Evolutionary conservation across 2,329 filamentous ascomycete species (phyloP), one percentile per base, ranked within the genome.

Genomic region (Aspergillus sclerotialis): DNA sequence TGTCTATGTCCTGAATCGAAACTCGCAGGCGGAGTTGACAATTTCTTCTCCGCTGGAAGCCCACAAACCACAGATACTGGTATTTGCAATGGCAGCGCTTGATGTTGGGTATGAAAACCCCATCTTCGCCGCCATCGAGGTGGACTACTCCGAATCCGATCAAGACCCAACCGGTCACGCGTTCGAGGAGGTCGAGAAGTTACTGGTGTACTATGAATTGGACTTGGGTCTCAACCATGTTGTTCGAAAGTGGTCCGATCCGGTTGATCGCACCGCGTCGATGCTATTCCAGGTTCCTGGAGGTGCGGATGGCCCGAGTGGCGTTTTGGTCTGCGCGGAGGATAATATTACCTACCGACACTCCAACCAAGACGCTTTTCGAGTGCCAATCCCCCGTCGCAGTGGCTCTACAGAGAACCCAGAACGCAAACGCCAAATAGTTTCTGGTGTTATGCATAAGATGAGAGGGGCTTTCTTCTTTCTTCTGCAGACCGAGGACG

Each of bases 21-120:
- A 94, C 65, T 78, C 88, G 3, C 87, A 96, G 63, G 89, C 89
- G 12, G 86, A 94, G 61, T 78, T 98, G 51, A 93, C 89, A 26
- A 98, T 98, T 32, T 98, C 92, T 4, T 98, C 92, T 10, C 92
- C 92, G 1, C 74, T 98, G 12, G 93, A 98, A 64, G 93, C 92
- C 2, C 90, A 98, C 64, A 94, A 92, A 61, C 80, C 87, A 9
- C 87, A 90, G 40, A 90, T 90, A 1, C 66, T 98, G 32, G 89
- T 96, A 15, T 86, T 94, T 49, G 84, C 85, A 18, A 72, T 96
- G 51, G 82, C 86, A 15, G 86, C 87, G 1, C 68, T 98, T 28
- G 93, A 99, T 58, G 90, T 95, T 18, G 92, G 90, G 24, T 98
- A 96, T 60, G 86, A 94, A 42, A 95, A 98, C 57, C 92, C 92